Evolutionary conservation across 2,329 filamentous ascomycete genomes (phyloP).

Genomic region (Macroventuria anomochaeta): DNA sequence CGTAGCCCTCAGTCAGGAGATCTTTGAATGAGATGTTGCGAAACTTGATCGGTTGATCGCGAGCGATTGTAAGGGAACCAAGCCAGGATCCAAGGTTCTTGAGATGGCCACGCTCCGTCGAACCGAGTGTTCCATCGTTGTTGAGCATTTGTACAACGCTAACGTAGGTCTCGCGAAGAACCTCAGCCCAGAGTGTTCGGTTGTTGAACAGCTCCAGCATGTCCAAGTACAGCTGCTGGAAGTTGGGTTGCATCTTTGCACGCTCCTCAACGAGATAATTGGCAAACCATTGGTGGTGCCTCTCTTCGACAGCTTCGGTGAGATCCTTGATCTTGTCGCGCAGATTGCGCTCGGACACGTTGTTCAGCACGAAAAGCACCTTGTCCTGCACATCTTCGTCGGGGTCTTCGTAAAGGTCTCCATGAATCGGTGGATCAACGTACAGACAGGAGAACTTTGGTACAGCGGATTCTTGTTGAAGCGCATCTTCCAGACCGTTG

Average conservation of each 20-base stretch:
- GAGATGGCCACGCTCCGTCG: constrained; percentile 83
- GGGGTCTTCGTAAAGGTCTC: constrained; percentile 78
- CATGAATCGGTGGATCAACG: constrained; percentile 70
- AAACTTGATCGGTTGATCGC: constrained; percentile 94
- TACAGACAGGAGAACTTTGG: constrained; percentile 81
- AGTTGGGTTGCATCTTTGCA: constrained; percentile 96
- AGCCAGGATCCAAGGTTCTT: constrained; percentile 96
- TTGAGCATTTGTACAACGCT: constrained; percentile 88
- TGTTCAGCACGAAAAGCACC: constrained; percentile 95
- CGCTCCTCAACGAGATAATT: constrained; percentile 93
- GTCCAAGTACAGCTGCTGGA: constrained; percentile 90
- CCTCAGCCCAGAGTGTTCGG: constrained; percentile 80
- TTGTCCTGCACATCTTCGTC: constrained; percentile 86
- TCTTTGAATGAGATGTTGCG: constrained; percentile 98
- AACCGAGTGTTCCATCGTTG: constrained; percentile 84
- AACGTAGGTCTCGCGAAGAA: constrained; percentile 90
- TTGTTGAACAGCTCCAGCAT: constrained; percentile 84
- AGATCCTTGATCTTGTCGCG: constrained; percentile 84
- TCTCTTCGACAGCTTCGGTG: constrained; percentile 75
- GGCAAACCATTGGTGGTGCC: constrained; percentile 95
- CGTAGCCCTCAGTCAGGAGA: constrained; percentile 88
- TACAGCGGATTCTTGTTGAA: constrained; percentile 64
- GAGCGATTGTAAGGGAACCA: constrained; percentile 87
- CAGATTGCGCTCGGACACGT: constrained; percentile 89
- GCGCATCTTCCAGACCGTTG: constrained; percentile 65